These are phyloP conservation scores for Clavaria fumosa DNA, from an alignment of 768 basidiomycete species.

Conservation along the genomic window DNA sequence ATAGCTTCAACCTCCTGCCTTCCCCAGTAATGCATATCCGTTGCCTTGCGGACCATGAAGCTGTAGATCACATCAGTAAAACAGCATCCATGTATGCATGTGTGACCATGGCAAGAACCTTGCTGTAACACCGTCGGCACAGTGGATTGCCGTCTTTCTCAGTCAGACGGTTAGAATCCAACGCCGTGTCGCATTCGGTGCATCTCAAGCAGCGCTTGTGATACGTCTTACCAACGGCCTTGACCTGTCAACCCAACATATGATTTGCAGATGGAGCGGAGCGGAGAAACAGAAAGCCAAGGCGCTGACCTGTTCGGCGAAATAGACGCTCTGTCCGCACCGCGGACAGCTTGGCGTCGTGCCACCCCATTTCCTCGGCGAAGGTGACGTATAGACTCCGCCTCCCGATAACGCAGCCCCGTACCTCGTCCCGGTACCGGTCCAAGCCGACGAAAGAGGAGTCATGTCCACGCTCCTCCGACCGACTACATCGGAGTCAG, in stretches of 20 bases:
- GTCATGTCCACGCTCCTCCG: too few species aligned
- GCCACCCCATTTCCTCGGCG: constrained; percentile 40
- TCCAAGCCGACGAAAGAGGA: too few species aligned
- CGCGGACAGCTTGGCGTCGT: constrained; percentile 45
- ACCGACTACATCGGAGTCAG: too few species aligned
- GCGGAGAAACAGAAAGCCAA: constrained; percentile 12
- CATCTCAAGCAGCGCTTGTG: constrained; percentile 72
- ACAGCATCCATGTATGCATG: neutral
- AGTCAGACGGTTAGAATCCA: constrained; percentile 60
- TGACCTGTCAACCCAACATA: constrained; percentile 42
- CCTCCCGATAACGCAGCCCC: constrained; percentile 34
- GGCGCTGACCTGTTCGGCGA: constrained; percentile 83
- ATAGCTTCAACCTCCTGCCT: constrained; percentile 18
- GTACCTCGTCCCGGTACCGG: constrained; percentile 58
- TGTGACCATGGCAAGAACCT: constrained; percentile 23
- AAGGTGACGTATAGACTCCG: too few species aligned
- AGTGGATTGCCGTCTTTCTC: constrained; percentile 64
- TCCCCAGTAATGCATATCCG: constrained; percentile 58
- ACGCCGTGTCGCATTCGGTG: constrained; percentile 44
- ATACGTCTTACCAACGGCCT: constrained; percentile 67
- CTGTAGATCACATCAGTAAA: constrained; percentile 20
- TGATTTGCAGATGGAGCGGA: neutral
- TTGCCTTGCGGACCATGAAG: constrained; percentile 57
- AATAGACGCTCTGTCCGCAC: constrained; percentile 68
- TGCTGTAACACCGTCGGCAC: constrained; percentile 61